A percentile compares a stretch with the other conserved stretches of the same genome.
Evolutionary conservation across 345 rosid species (phyloP).

Genomic region (Eucalyptus albens): DNA sequence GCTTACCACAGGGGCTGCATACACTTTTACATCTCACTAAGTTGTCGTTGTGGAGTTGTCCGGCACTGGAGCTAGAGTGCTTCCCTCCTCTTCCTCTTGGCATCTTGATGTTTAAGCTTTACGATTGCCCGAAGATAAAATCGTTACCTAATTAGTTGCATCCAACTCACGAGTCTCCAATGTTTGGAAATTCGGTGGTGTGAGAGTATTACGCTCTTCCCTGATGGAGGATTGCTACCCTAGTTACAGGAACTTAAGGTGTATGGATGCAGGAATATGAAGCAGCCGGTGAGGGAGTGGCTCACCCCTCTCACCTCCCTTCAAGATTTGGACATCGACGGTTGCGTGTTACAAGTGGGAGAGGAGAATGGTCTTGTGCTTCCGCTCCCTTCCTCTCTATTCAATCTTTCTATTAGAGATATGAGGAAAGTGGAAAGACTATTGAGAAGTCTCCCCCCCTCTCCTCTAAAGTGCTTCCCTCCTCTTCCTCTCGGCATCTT

Average conservation of each 20-base stretch:
- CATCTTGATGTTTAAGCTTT: rapidly evolving
- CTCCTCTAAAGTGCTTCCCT: neutral
- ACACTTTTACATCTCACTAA: neutral
- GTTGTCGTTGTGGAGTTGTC: rapidly evolving
- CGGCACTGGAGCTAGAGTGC: neutral
- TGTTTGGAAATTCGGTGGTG: rapidly evolving
- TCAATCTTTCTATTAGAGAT: rapidly evolving
- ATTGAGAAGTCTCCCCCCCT: neutral
- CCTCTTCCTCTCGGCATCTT: neutral
- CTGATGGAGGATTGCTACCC: neutral
- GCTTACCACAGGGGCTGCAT: neutral
- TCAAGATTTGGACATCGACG: rapidly evolving
- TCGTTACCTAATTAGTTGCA: neutral
- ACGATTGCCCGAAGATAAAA: rapidly evolving
- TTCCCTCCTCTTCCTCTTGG: neutral
- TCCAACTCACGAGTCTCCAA: neutral
- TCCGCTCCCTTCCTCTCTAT: neutral
- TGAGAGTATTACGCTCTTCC: neutral
- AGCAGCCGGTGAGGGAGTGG: neutral
- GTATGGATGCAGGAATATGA: rapidly evolving
- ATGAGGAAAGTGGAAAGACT: too few relatives aligned
- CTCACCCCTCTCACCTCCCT: neutral
- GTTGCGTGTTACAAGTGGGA: rapidly evolving
- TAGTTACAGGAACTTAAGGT: rapidly evolving
- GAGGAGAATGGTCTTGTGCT: neutral